Percentiles rank a stretch among this genome's conserved stretches.
These are phyloP conservation scores for Metschnikowia shivogae DNA, from an alignment of 805 yeast genomes.

Conservation along the genomic window DNA sequence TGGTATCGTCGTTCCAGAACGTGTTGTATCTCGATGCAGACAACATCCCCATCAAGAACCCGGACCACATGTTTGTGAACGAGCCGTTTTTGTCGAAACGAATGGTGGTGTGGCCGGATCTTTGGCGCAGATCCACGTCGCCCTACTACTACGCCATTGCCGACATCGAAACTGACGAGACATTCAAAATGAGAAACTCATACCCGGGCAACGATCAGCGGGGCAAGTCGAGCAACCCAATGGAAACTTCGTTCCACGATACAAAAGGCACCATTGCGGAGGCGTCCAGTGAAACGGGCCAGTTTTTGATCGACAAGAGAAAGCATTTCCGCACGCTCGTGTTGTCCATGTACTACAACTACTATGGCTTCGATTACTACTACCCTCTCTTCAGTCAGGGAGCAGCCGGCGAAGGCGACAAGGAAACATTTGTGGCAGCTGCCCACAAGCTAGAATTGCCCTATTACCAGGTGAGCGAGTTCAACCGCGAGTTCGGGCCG, in stretches of 20 bases:
- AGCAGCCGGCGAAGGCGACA: slow-evolving; percentile 42
- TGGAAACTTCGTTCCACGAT: slow-evolving; percentile 24
- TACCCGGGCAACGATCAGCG: slow-evolving; percentile 26
- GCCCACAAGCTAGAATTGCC: slow-evolving; percentile 35
- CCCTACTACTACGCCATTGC: slow-evolving; percentile 35
- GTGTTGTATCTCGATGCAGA: slow-evolving; percentile 39
- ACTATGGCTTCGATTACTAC: slow-evolving; percentile 33
- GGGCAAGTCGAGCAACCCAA: slow-evolving; percentile 16
- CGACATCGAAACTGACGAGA: slow-evolving; percentile 22
- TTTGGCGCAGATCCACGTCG: slow-evolving; percentile 39
- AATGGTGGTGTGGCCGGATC: slow-evolving; percentile 39
- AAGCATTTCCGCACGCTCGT: slow-evolving; percentile 30
- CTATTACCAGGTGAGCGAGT: slow-evolving; percentile 36
- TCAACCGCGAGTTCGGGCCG: slow-evolving; percentile 36
- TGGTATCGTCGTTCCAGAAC: slow-evolving; percentile 34
- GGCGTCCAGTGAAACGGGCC: slow-evolving; percentile 39
- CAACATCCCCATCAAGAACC: slow-evolving; percentile 34
- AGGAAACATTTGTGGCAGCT: slow-evolving; percentile 41
- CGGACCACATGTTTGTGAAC: slow-evolving; percentile 32
- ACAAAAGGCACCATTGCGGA: slow-evolving; percentile 32
- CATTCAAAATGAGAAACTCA: slow-evolving; percentile 22
- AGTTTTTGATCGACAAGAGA: slow-evolving; percentile 31
- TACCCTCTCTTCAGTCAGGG: slow-evolving; percentile 40
- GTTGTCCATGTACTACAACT: slow-evolving; percentile 36
- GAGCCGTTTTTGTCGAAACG: slow-evolving; percentile 28